Percentiles rank a stretch among this genome's conserved stretches.
phyloP scores from a whole-genome alignment of 2,329 filamentous ascomycete genomes.

The Aspergillus latus region DNA sequence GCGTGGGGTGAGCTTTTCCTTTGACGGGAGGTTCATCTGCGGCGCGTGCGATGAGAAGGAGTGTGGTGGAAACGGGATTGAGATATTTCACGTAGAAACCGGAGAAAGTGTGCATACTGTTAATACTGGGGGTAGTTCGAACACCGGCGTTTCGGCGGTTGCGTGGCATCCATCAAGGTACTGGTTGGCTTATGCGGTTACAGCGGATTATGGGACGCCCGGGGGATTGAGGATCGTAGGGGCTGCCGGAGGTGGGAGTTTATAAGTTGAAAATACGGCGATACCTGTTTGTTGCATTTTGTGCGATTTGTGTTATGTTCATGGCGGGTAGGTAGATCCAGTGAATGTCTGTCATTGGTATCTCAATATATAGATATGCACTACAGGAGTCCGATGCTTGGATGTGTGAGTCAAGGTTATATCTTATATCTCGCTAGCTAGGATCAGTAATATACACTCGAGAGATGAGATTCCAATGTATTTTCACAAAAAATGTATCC shows the following conservation, averaged over 20 bases:
- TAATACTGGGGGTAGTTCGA: slow-evolving; percentile 35
- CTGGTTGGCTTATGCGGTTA: slow-evolving; percentile 50
- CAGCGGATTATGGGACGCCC: slow-evolving; percentile 41
- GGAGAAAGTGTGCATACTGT: slow-evolving; percentile 51
- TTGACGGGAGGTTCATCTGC: slow-evolving; percentile 50
- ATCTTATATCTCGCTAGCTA: not conserved
- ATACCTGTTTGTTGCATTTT: not conserved
- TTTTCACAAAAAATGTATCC: not conserved
- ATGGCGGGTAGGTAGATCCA: too few species aligned
- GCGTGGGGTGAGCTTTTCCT: slow-evolving; percentile 51
- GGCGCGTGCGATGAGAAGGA: slow-evolving; percentile 50
- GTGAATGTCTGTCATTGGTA: not conserved
- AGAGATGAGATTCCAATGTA: slow-evolving; percentile 8
- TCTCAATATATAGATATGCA: not conserved
- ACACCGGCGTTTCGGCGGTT: slow-evolving; percentile 46
- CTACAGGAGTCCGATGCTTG: not conserved
- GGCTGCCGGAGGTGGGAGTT: slow-evolving; percentile 43
- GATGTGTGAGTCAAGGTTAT: not conserved
- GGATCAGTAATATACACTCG: not conserved
- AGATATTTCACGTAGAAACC: slow-evolving; percentile 52
- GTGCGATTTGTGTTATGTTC: not conserved
- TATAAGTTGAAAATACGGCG: slow-evolving; percentile 19
- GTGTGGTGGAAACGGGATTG: slow-evolving; percentile 44
- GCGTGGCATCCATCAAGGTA: slow-evolving; percentile 53
- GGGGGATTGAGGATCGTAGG: slow-evolving; percentile 51